Evolutionary conservation across 73 alveolate species (phyloP).

Genomic region (Effrenium voratum): DNA sequence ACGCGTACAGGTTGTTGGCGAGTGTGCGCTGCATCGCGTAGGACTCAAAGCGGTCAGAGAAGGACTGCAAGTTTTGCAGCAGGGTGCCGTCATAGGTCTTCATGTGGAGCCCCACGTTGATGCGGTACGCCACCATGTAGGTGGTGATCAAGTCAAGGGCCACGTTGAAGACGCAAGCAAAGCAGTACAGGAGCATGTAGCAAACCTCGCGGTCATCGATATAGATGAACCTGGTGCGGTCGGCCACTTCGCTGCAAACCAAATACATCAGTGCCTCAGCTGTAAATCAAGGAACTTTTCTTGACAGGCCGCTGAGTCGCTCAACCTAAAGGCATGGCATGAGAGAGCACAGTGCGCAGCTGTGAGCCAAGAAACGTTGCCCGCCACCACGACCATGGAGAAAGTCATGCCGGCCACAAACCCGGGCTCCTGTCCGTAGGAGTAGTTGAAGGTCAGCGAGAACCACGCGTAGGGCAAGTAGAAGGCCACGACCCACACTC

Average conservation of each 20-base stretch:
- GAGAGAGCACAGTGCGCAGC: too few species aligned
- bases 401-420: slow-evolving; percentile 93
- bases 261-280: slow-evolving; percentile 75
- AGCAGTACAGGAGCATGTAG: slow-evolving; percentile 93
- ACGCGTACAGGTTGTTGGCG: slow-evolving; percentile 91
- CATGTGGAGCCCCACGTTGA: slow-evolving; percentile 91
- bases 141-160: slow-evolving; percentile 87
- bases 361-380: too few species aligned
- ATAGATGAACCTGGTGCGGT: slow-evolving; percentile 89
- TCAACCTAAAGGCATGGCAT: too few species aligned
- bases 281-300: too few species aligned
- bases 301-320: too few species aligned
- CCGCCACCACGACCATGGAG: slow-evolving; percentile 61
- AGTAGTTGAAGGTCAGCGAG: slow-evolving; percentile 92
- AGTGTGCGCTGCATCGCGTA: slow-evolving; percentile 89
- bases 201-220: slow-evolving; percentile 92
- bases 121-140: slow-evolving; percentile 88
- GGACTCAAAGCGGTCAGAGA: slow-evolving; percentile 79
- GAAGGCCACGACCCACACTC: slow-evolving; percentile 66
- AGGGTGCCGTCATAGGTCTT: slow-evolving; percentile 87
- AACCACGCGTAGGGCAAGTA: slow-evolving; percentile 83
- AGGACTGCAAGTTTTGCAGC: slow-evolving; percentile 51
- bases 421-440: slow-evolving; percentile 92
- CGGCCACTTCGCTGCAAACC: slow-evolving; percentile 93
- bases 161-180: slow-evolving; percentile 92